phyloP scores from a whole-genome alignment of 225 moss, liverwort and hornwort genomes.

The Sphagnum contortum region DNA sequence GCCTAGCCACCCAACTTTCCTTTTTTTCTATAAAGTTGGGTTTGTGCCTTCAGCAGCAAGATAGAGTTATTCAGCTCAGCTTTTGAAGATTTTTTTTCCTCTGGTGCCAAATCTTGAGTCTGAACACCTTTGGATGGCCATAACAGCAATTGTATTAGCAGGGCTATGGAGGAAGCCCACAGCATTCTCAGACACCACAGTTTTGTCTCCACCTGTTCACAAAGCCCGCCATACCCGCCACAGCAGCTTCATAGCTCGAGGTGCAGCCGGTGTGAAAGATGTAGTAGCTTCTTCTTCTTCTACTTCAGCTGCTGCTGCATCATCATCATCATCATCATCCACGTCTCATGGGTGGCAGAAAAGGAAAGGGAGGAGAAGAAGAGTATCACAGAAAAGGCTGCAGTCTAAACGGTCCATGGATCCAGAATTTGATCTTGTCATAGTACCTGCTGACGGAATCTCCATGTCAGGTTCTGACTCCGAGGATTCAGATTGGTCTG shows the following conservation, averaged over 20 bases:
- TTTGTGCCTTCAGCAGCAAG: too few species aligned
- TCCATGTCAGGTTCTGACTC: slow-evolving; percentile 58
- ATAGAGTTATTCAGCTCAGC: too few species aligned
- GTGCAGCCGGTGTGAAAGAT: not conserved
- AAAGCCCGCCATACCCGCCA: not conserved
- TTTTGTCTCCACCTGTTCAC: slow-evolving; percentile 3
- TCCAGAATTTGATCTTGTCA: slow-evolving; percentile 45
- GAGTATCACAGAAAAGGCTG: slow-evolving; percentile 18
- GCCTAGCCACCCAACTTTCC: too few species aligned
- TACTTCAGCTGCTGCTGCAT: not conserved
- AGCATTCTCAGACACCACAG: not conserved
- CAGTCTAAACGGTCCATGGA: slow-evolving; percentile 26
- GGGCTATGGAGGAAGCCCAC: slow-evolving; percentile 13
- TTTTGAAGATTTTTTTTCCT: too few species aligned
- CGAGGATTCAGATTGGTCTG: slow-evolving; percentile 59
- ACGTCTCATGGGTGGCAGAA: too few species aligned
- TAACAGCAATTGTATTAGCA: slow-evolving; percentile 8
- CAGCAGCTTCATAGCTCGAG: not conserved
- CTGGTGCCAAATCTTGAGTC: too few species aligned
- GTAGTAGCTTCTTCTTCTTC: not conserved
- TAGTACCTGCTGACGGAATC: slow-evolving; percentile 46
- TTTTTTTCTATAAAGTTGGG: too few species aligned
- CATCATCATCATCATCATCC: too few species aligned
- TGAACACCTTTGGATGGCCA: slow-evolving; percentile 6
- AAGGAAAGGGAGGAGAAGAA: slow-evolving; percentile 1